Evolutionary conservation across 768 basidiomycete genomes (phyloP).

Genomic region (Agaricus subrufescens): DNA sequence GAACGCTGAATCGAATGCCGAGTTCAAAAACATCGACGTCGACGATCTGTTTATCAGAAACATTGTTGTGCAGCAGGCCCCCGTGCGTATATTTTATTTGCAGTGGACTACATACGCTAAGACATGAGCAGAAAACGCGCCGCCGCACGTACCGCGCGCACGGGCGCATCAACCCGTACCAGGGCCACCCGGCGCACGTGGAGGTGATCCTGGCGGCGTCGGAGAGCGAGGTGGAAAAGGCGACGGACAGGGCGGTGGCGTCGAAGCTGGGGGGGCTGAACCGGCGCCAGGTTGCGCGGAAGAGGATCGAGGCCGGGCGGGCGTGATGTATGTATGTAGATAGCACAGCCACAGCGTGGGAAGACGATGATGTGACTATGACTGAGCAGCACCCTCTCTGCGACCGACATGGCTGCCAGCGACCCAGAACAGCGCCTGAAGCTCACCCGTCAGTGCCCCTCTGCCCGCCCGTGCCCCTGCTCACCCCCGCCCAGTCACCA

Average conservation of each 20-base stretch:
- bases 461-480: slow-evolving; percentile 3
- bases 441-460: slow-evolving; percentile 36
- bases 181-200: slow-evolving; percentile 95
- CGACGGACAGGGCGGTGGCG: slow-evolving; percentile 69
- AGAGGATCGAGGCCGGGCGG: slow-evolving; percentile 82
- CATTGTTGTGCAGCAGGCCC: slow-evolving; percentile 98
- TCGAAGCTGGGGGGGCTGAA: slow-evolving; percentile 63
- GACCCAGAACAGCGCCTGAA: slow-evolving; percentile 46
- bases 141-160: slow-evolving; percentile 99
- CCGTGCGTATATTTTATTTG: slow-evolving; percentile 50
- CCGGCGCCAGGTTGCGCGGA: slow-evolving; percentile 83
- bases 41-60: slow-evolving; percentile 94
- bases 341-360: slow-evolving; percentile 10
- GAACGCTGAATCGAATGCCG: slow-evolving; percentile 99
- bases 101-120: neutral
- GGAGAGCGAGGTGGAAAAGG: slow-evolving; percentile 85
- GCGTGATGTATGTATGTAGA: slow-evolving; percentile 25
- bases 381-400: neutral
- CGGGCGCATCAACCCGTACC: slow-evolving; percentile 98
- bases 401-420: slow-evolving; percentile 16
- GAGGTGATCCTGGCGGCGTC: slow-evolving; percentile 86
- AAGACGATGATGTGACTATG: neutral
- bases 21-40: slow-evolving; percentile 91
- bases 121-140: slow-evolving; percentile 79
- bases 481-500: slow-evolving; percentile 49